A percentile compares a stretch with the other conserved stretches of the same genome.
Evolutionary conservation across 306 rosid species (phyloP).

Genomic region (Inga laurina): DNA sequence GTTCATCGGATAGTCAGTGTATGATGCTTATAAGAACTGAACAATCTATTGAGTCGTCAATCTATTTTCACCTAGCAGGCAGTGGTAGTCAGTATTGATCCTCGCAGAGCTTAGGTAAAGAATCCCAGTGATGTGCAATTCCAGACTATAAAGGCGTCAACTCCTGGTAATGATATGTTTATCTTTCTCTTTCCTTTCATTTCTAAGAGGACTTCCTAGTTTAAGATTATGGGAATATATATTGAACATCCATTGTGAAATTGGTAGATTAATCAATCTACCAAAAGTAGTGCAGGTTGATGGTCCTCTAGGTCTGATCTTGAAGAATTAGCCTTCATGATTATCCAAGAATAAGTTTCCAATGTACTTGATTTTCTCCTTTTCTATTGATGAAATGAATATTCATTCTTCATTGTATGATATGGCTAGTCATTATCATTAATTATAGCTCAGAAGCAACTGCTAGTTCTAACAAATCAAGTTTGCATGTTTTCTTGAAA

Average conservation of each 20-base stretch:
- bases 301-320: neutral
- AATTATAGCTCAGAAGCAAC: neutral
- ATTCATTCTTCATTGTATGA: neutral
- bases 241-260: neutral
- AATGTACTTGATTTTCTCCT: constrained; percentile 1
- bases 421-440: neutral
- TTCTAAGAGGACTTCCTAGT: neutral
- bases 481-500: neutral
- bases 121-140: constrained; percentile 70
- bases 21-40: constrained; percentile 15
- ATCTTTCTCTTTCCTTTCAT: constrained; percentile 6
- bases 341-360: neutral
- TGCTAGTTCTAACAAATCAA: constrained; percentile 3
- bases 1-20: neutral
- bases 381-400: constrained; percentile 7
- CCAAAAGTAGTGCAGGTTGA: neutral
- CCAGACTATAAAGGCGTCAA: constrained; percentile 58
- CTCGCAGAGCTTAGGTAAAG: constrained; percentile 74
- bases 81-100: constrained; percentile 96
- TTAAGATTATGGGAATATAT: neutral
- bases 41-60: neutral
- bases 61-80: constrained; percentile 59
- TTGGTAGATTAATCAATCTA: neutral
- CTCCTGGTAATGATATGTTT: constrained; percentile 54
- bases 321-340: neutral